Conservation (phyloP, 441 rosid species). For the Arabidopsis lyrata region DNA sequence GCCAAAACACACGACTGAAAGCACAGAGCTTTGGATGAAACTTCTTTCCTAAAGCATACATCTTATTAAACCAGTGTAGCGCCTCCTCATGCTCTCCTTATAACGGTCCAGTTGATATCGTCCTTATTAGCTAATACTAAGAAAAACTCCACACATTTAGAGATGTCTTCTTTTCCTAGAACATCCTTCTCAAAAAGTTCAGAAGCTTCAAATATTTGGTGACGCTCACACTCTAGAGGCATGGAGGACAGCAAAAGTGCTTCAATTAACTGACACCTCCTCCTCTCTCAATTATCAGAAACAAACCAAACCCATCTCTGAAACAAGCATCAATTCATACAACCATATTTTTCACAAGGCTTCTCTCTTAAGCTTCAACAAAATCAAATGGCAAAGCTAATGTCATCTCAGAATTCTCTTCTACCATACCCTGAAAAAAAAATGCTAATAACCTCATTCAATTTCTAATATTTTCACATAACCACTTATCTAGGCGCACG, state of each 20-base stretch:
- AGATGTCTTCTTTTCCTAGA: background rate
- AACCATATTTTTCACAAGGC: too few relatives aligned
- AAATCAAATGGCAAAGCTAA: too few relatives aligned
- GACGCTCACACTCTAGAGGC: background rate
- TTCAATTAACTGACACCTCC: background rate
- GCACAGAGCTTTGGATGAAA: background rate
- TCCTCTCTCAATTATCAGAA: background rate
- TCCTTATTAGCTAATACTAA: background rate
- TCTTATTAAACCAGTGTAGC: background rate
- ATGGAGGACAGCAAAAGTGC: background rate
- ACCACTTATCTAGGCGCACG: too few relatives aligned
- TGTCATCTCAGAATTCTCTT: too few relatives aligned
- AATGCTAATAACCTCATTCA: too few relatives aligned
- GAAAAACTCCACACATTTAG: background rate
- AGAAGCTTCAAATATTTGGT: background rate
- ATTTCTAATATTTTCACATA: too few relatives aligned
- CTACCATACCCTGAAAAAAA: too few relatives aligned
- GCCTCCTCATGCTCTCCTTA: background rate
- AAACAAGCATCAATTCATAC: too few relatives aligned
- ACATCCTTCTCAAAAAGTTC: background rate
- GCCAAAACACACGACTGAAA: slow-evolving; percentile 3
- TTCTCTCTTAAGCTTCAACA: too few relatives aligned
- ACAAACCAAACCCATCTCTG: too few relatives aligned
- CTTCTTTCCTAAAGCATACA: background rate
- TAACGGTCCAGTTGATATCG: background rate